These are phyloP conservation scores for Glycine soja DNA, from an alignment of 306 rosid genomes.

Conservation along the genomic window DNA sequence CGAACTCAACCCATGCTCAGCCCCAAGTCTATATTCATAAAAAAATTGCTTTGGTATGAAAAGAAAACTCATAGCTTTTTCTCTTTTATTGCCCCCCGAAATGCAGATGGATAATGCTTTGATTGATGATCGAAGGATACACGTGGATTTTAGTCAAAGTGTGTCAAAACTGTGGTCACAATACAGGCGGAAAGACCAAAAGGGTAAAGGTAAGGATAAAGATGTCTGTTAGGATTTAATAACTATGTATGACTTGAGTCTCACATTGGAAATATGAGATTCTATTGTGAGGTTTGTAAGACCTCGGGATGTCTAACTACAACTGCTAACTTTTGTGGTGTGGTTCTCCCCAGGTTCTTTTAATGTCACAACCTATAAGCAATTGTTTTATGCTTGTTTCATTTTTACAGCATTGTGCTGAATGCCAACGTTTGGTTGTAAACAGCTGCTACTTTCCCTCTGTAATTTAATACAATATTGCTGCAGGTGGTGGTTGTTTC, in stretches of 20 bases:
- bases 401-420: constrained; percentile 11
- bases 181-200: constrained; percentile 72
- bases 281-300: neutral
- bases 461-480: constrained; percentile 24
- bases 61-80: neutral
- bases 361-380: neutral
- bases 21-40: neutral
- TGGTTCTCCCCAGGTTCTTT: constrained; percentile 1
- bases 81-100: constrained; percentile 35
- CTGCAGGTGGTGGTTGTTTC: constrained; percentile 86
- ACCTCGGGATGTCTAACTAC: neutral
- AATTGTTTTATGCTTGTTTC: neutral
- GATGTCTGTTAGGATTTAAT: neutral
- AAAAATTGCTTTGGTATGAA: constrained; percentile 26
- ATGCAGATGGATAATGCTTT: constrained; percentile 95
- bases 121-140: constrained; percentile 97
- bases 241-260: neutral
- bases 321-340: neutral
- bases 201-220: constrained; percentile 67
- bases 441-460: constrained; percentile 10
- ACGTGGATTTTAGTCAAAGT: constrained; percentile 98
- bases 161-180: constrained; percentile 93
- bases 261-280: neutral
- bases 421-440: constrained; percentile 33
- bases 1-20: no score